These are phyloP conservation scores for Malus asiatica DNA, from an alignment of 306 rosid genomes.

Conservation along the genomic window DNA sequence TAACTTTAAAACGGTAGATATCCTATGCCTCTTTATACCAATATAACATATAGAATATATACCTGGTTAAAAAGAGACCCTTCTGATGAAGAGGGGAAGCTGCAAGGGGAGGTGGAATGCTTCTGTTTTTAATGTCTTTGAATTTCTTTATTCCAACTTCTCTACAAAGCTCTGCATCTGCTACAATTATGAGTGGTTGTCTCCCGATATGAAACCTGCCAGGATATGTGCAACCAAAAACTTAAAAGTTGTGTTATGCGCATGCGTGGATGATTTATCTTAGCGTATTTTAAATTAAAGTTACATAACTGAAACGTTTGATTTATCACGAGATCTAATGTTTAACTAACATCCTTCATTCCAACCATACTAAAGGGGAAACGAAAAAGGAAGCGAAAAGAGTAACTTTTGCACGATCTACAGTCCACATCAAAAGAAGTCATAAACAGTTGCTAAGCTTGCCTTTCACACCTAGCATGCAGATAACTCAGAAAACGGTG, in stretches of 20 bases:
- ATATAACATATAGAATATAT: not conserved
- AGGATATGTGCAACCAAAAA: not conserved
- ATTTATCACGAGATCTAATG: not conserved
- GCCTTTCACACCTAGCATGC: too few relatives aligned
- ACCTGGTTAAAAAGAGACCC: conserved; percentile 91
- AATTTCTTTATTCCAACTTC: conserved; percentile 81
- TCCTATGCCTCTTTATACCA: too few relatives aligned
- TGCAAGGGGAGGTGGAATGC: conserved; percentile 82
- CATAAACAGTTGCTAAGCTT: not conserved
- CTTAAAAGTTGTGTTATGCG: not conserved
- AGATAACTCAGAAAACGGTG: not conserved
- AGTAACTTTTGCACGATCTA: not conserved
- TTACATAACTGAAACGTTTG: too few relatives aligned
- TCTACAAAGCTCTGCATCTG: conserved; percentile 80
- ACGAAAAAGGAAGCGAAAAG: too few relatives aligned
- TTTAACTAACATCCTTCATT: too few relatives aligned
- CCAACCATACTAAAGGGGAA: too few relatives aligned
- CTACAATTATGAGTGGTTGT: conserved; percentile 74
- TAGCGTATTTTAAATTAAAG: too few relatives aligned
- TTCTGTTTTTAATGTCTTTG: conserved; percentile 72
- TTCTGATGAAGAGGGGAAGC: conserved; percentile 91
- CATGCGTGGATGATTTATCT: too few relatives aligned
- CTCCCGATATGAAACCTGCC: conserved; percentile 94
- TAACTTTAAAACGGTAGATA: too few relatives aligned
- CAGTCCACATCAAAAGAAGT: not conserved